Evolutionary conservation across 345 rosid genomes (phyloP).

Genomic region (Murraya paniculata): DNA sequence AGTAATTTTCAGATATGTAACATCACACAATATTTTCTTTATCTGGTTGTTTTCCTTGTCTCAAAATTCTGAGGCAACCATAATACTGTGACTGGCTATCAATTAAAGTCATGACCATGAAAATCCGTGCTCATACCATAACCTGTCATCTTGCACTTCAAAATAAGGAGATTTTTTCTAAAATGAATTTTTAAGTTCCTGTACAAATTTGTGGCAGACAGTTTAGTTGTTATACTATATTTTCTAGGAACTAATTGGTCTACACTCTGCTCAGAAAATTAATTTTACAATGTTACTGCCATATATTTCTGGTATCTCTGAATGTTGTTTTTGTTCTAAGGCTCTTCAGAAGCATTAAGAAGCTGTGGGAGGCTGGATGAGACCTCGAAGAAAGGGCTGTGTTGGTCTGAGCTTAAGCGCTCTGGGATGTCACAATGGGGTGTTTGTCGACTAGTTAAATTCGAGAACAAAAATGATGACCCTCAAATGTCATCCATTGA

Average conservation of each 20-base stretch:
- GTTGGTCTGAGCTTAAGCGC: slow-evolving; percentile 41
- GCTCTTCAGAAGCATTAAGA: slow-evolving; percentile 19
- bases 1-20: background rate
- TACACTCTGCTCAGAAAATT: background rate
- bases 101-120: background rate
- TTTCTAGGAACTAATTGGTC: background rate
- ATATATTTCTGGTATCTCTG: slow-evolving; percentile 7
- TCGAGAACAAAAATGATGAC: slow-evolving; percentile 14
- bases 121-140: background rate
- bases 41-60: background rate
- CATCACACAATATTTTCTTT: background rate
- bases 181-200: background rate
- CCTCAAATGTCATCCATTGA: slow-evolving; percentile 22
- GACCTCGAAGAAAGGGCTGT: slow-evolving; percentile 32
- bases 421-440: slow-evolving; percentile 46
- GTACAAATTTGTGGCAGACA: background rate
- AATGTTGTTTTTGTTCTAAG: slow-evolving; percentile 1
- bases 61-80: background rate
- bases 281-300: background rate
- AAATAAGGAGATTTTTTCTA: background rate
- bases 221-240: background rate
- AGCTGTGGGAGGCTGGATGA: slow-evolving; percentile 22
- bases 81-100: background rate
- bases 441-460: slow-evolving; percentile 24
- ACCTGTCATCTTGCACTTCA: background rate